Conservation (phyloP, 768 basidiomycete species). For the Rhizopogon rudus region DNA sequence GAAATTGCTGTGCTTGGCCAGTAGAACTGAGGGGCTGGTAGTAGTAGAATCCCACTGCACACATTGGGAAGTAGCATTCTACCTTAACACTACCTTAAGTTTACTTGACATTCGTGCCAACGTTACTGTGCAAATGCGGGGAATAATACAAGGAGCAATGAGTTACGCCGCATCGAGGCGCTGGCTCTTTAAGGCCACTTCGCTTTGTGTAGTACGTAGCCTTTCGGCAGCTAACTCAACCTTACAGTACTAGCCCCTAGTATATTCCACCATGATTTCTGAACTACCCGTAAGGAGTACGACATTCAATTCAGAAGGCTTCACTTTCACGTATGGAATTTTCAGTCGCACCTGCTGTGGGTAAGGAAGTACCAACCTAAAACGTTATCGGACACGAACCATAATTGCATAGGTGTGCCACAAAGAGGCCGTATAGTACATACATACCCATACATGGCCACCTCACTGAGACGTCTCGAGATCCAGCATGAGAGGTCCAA, state of each 20-base stretch:
- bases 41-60: background rate
- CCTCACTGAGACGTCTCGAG: background rate
- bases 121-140: constrained; percentile 15
- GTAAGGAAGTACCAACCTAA: background rate
- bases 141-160: background rate
- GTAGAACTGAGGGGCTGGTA: background rate
- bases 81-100: background rate
- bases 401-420: background rate
- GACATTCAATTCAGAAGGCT: background rate
- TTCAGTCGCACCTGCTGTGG: background rate
- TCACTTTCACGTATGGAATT: background rate
- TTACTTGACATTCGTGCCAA: background rate
- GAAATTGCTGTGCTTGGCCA: background rate
- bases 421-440: background rate
- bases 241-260: background rate
- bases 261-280: background rate
- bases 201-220: background rate
- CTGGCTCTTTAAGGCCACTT: background rate
- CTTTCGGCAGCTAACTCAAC: background rate
- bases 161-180: background rate
- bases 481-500: background rate
- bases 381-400: background rate
- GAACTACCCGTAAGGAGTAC: background rate
- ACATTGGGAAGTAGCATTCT: background rate
- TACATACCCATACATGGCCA: background rate